phyloP scores from a whole-genome alignment of 73 alveolate species.

The Tetrahymena borealis region DNA sequence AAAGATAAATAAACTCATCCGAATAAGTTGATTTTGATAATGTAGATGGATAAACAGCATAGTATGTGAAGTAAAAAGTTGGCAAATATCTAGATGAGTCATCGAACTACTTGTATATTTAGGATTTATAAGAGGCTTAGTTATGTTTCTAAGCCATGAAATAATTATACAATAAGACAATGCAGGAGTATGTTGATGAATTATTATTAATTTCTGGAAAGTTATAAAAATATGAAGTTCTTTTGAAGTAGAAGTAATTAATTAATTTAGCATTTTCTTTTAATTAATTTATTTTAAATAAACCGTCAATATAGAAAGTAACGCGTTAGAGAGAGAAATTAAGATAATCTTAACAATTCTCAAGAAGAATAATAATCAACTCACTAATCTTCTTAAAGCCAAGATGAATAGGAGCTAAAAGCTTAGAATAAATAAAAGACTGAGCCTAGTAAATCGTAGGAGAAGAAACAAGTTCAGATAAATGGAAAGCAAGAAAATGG shows the following conservation, averaged over 20 bases:
- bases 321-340: neutral
- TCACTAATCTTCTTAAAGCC: neutral
- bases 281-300: neutral
- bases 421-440: neutral
- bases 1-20: neutral
- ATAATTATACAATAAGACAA: conserved; percentile 19
- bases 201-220: conserved; percentile 27
- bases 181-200: conserved; percentile 41
- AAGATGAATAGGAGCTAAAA: neutral
- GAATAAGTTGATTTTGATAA: neutral
- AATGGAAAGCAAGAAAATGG: neutral
- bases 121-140: conserved; percentile 23
- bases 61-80: conserved; percentile 7
- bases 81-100: conserved; percentile 29
- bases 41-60: neutral
- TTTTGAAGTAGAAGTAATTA: neutral
- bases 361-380: neutral
- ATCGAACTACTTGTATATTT: neutral
- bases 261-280: neutral
- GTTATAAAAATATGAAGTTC: conserved; percentile 34
- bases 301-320: neutral
- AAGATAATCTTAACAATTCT: neutral
- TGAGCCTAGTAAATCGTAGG: neutral
- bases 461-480: neutral
- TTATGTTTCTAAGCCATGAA: conserved; percentile 39